phyloP scores from a whole-genome alignment of 2,329 filamentous ascomycete genomes.

The Aspergillus felis region DNA sequence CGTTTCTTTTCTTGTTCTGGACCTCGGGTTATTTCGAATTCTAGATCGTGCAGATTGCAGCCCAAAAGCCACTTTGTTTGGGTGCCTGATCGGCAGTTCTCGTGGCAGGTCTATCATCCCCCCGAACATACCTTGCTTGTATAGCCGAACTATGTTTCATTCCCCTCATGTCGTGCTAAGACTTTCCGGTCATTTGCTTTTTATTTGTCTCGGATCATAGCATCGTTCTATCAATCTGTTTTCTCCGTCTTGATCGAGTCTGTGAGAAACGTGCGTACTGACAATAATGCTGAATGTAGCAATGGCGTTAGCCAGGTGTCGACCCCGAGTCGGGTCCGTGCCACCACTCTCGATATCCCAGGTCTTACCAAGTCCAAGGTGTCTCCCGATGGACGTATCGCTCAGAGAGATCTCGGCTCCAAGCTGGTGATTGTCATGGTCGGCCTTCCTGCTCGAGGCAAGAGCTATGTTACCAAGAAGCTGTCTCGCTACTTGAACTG shows the following conservation, averaged over 20 bases:
- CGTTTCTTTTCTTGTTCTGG: constrained; percentile 4
- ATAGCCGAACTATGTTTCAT: constrained; percentile 1
- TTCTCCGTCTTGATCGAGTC: not conserved
- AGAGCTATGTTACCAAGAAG: constrained; percentile 99
- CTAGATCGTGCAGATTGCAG: constrained; percentile 6
- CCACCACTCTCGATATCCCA: constrained; percentile 94
- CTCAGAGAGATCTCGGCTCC: constrained; percentile 87
- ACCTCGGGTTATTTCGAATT: constrained; percentile 4
- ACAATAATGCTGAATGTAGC: constrained; percentile 9
- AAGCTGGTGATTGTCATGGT: constrained; percentile 99
- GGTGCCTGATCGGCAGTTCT: constrained; percentile 2
- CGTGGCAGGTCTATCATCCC: constrained; percentile 4
- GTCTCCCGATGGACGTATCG: constrained; percentile 91
- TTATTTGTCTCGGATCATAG: not conserved
- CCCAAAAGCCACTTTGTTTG: not conserved
- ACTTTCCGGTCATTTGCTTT: not conserved
- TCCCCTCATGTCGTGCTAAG: not conserved
- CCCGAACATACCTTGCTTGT: not conserved
- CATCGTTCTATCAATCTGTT: not conserved
- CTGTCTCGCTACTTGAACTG: constrained; percentile 91
- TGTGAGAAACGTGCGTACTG: not conserved
- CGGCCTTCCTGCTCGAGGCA: constrained; percentile 87
- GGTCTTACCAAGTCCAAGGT: constrained; percentile 93
- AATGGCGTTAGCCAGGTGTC: constrained; percentile 30
- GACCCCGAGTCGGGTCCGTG: constrained; percentile 76